Base-by-base conservation (phyloP, 2,329 filamentous ascomycete genomes). In the Xylaria sp. region DNA sequence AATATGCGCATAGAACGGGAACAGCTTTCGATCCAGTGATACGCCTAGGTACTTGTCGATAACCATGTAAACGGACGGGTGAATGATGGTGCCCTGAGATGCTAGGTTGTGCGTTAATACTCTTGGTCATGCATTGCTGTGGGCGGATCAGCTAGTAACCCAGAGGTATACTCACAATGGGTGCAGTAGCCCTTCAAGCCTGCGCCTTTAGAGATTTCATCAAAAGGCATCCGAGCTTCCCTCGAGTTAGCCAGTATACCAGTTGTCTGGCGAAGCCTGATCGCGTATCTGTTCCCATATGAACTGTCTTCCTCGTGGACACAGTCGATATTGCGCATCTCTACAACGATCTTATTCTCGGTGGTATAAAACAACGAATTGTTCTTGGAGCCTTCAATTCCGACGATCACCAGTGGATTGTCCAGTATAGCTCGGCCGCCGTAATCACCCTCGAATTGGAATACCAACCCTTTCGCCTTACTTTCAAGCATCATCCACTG, bases 401-500 rank as follows among this genome's bases (percentile, higher is more conserved):
- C 51, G 12, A 54, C 51, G 5, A 54, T 54, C n/a, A 33, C 25
- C 18, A 54, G 15, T 12, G 51, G 51, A 33, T 54, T 54, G 3
- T 54, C 13, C 18, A 59, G n/a, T 3, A 36, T 18, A 6, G 23
- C 55, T 58, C 56, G 39, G 6, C 39, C 39, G 25, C 56, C 39
- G 9, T 49, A 60, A 18, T 31, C 43, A 15, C 57, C 41, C 43
- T 49, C 57, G 9, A 49, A 60, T 12, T 49, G 36, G 43, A 60
- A 36, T 8, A 49, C n/a, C 1, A 60, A 28, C 7, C 43, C 57
- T 43, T 46, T 28, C 25, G 43, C 43, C 43, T 36, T 48, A n/a
- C 57, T 60, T 49, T 49, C 57, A 13, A 60, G 28, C 12, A 60
- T 33, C 43, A 60, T 60, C 57, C 43, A 60, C 28, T 60, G 57